Conservation (phyloP, 1,139 yeast species). For the Candida sp. region DNA sequence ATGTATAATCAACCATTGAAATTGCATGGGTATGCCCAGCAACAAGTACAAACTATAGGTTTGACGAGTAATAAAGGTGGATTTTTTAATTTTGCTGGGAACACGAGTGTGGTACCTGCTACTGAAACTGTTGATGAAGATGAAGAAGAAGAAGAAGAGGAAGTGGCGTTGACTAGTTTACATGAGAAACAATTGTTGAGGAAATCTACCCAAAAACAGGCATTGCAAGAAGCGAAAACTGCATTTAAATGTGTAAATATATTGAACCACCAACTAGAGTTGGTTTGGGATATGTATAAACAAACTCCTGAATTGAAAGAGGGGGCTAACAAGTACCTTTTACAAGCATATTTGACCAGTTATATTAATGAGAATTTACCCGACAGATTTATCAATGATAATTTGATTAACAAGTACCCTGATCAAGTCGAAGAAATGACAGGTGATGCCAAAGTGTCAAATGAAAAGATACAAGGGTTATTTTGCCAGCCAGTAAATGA, state of each 20-base stretch:
- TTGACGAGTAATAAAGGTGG: constrained; percentile 28
- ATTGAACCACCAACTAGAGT: constrained; percentile 29
- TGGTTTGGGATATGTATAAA: constrained; percentile 17
- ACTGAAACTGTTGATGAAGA: constrained; percentile 11
- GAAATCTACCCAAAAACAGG: constrained; percentile 37
- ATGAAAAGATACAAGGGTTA: not conserved
- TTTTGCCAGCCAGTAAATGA: constrained; percentile 24
- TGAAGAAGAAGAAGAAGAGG: constrained; percentile 20
- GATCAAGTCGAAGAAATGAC: constrained; percentile 6
- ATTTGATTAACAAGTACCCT: constrained; percentile 24
- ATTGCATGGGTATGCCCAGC: constrained; percentile 47
- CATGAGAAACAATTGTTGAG: constrained; percentile 48
- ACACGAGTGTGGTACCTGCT: constrained; percentile 1
- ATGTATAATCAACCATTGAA: constrained; percentile 75
- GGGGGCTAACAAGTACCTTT: constrained; percentile 14
- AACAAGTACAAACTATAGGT: constrained; percentile 41
- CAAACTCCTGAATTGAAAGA: constrained; percentile 10
- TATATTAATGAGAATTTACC: constrained; percentile 37
- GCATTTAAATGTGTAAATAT: constrained; percentile 49
- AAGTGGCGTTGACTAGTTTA: constrained; percentile 46
- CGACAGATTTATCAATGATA: constrained; percentile 37
- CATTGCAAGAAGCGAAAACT: constrained; percentile 47
- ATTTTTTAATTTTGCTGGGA: constrained; percentile 20
- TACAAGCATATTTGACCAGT: constrained; percentile 38
- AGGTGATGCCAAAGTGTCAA: constrained; percentile 4